Evolutionary conservation across 2,329 filamentous ascomycete species (phyloP), one percentile per base, ranked within the genome.

Genomic region (Pseudopyrenochaeta lycopersici): DNA sequence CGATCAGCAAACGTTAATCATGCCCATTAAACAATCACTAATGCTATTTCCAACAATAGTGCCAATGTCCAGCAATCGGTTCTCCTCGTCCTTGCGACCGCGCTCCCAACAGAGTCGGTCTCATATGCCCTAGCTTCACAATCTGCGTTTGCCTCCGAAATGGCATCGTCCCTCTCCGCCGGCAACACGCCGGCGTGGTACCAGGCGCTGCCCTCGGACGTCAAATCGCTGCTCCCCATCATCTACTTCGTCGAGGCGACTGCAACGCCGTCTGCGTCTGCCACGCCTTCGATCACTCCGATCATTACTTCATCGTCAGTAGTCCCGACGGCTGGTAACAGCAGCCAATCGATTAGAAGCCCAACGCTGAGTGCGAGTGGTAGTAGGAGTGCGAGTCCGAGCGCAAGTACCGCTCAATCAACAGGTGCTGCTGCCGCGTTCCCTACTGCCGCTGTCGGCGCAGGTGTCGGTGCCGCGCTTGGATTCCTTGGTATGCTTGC

Each of bases 101-200:
- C 77, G 38, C 72, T 82, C 44, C 80, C 80, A 15, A 57, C 72
- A 23, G 76, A 78, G 4, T 64, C 76, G 43, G 58, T 77, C 52
- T 64, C 67, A 14, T 68, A 76, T 52, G 79, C 76, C 31, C 57
- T 78, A 46, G 78, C 77, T 56, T 78, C 79, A 66, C 65, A 72
- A 15, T 69, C 73, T 47, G 77, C 71, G 40, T 78, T 78, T 57
- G 74, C 73, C 49, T 66, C 73, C 10, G 66, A 76, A 38, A 73
- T 82, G 66, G 72, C 72, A 11, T 77, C 78, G 7, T 74, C 79
- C 40, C 74, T 82, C 69, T 64, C 71, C 10, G 77, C 76, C 29
- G 77, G 78, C 63, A 66, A 72, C 27, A 77, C 76, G 15, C 79
- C 80, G 15, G 55, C 67, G 3, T 82, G 80, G 80, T 81, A 78